Base-by-base conservation (phyloP, 345 rosid species). In the Rhodomyrtus tomentosa region DNA sequence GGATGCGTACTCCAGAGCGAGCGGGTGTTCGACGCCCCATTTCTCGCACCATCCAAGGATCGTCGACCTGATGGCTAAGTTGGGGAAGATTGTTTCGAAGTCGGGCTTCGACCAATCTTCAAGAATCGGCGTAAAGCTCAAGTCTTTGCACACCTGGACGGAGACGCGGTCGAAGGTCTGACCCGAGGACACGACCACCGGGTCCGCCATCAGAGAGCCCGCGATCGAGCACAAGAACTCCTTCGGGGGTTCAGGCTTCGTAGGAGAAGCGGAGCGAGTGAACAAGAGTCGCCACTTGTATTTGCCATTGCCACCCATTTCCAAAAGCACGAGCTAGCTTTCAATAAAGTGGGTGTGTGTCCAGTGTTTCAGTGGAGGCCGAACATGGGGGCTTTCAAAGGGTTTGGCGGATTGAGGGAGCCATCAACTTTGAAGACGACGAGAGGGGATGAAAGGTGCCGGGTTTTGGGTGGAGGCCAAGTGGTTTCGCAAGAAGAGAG, bases 181-280 rank as follows among this genome's bases (percentile, higher is more conserved):
- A 58, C 98, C 99, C 14, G 99, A 91, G 82, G 96, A 89, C 16
- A 96, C 93, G 49, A 95, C 93, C 29, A 95, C 98, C 0, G 99
- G 98, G 87, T 96, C 96, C 83, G 88, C 87, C 98, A 96, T 96
- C 49, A 96, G 81, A 4, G 90, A 85, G 6, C 91, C 92, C 3
- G 96, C 89, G 82, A 96, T 83, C 2, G 98, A 96, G 84, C 98
- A 96, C 25, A 93, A 40, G 81, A 95, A 94, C 85, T 96, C 99
- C 11, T 74, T 73, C 0, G 98, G 96, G 16, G 93, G 89, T 42
- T 87, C 89, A 74, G 88, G 87, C 24, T 88, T 89, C 5, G 86
- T 85, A 3, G 89, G 83, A 2, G 87, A 55, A 5, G 91, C 85
- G 29, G 88, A 91, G 86, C 84, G 90, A 82, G 79, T 50, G 85